Conservation (phyloP, 257 asterid species). For the Galeopsis tetrahit region DNA sequence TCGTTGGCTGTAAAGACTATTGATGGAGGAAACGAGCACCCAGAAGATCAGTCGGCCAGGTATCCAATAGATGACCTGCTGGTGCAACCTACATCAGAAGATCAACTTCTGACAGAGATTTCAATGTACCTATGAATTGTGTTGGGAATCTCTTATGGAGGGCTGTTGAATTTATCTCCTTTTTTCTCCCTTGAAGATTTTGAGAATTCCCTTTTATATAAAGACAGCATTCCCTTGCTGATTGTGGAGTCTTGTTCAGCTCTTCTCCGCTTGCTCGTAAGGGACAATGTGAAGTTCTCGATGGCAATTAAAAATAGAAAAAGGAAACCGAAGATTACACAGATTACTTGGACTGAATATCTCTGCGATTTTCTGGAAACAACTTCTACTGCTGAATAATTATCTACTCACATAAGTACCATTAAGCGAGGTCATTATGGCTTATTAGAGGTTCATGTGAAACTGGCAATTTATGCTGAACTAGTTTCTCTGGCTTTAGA, state of each 20-base stretch:
- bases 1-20: conserved; percentile 33
- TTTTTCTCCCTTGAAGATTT: conserved; percentile 95
- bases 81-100: conserved; percentile 70
- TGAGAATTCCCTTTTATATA: conserved; percentile 79
- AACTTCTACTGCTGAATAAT: conserved; percentile 46
- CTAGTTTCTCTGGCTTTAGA: conserved; percentile 72
- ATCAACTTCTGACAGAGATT: conserved; percentile 61
- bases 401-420: conserved; percentile 60
- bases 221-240: conserved; percentile 73
- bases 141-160: conserved; percentile 81
- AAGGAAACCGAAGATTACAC: conserved; percentile 73
- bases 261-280: conserved; percentile 75
- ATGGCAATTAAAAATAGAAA: conserved; percentile 54
- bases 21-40: conserved; percentile 52
- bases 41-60: conserved; percentile 50
- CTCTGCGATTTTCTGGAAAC: conserved; percentile 79
- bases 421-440: conserved; percentile 84
- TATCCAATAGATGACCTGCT: conserved; percentile 89
- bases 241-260: conserved; percentile 76
- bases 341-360: conserved; percentile 75
- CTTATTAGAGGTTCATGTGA: conserved; percentile 62
- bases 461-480: conserved; percentile 70
- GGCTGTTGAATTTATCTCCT: conserved; percentile 70
- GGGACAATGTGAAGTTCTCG: conserved; percentile 63
- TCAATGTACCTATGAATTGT: conserved; percentile 75